A percentile compares a stretch with the other conserved stretches of the same genome.
Conservation (phyloP, 2,329 filamentous ascomycete species). For the Trichoderma gracile region DNA sequence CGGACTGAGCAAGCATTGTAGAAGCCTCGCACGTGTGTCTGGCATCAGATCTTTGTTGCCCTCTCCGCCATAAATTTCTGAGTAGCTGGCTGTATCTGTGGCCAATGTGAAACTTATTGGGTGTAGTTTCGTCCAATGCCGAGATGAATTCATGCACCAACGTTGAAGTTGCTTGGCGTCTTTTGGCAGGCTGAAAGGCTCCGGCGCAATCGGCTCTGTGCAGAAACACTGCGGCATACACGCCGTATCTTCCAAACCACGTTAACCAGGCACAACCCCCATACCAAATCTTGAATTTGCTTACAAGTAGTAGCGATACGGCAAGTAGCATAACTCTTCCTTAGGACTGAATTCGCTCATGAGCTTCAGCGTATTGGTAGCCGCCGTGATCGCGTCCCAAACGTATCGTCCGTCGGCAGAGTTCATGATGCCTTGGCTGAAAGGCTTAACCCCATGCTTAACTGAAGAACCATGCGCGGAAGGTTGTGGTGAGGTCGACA, state of each 20-base stretch:
- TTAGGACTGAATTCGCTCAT: not conserved
- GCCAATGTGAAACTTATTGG: not conserved
- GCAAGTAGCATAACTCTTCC: conserved; percentile 7
- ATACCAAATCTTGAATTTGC: not conserved
- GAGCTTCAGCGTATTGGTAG: conserved; percentile 4
- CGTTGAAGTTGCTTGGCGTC: not conserved
- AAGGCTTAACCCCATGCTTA: not conserved
- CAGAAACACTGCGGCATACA: conserved; percentile 12
- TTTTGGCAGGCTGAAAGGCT: not conserved
- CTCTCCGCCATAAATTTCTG: not conserved
- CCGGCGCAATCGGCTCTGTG: conserved; percentile 1
- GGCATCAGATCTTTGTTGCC: too few species aligned
- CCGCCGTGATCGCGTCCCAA: conserved; percentile 11
- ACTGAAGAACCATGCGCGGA: not conserved
- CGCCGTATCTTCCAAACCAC: not conserved
- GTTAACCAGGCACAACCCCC: not conserved
- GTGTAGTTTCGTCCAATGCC: not conserved
- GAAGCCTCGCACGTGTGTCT: not conserved
- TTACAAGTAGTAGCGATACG: conserved; percentile 17
- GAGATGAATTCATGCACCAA: conserved; percentile 3
- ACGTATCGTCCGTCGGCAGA: conserved; percentile 7
- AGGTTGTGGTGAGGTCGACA: not conserved
- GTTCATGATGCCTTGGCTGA: conserved; percentile 2
- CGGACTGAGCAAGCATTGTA: not conserved
- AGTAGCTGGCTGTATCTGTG: conserved; percentile 3